Conservation (phyloP, 805 yeast species). For the Blastobotrys parvus region DNA sequence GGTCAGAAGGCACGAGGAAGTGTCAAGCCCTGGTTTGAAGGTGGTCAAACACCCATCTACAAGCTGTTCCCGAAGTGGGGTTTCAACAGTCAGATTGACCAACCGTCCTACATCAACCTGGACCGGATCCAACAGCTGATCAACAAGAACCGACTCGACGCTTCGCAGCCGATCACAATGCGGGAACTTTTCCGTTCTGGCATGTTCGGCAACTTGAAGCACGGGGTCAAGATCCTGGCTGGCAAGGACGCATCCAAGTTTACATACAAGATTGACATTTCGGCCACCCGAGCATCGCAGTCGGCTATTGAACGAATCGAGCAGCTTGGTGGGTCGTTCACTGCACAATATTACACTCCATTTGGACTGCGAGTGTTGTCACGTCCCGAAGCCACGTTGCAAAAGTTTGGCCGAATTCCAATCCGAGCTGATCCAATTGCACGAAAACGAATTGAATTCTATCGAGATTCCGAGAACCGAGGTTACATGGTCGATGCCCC, state of each 20-base stretch:
- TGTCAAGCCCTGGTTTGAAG: constrained; percentile 92
- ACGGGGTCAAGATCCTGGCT: constrained; percentile 78
- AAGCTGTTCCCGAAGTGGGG: constrained; percentile 79
- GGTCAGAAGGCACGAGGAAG: constrained; percentile 96
- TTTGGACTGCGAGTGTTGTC: constrained; percentile 69
- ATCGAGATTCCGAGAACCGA: constrained; percentile 59
- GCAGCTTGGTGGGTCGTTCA: constrained; percentile 60
- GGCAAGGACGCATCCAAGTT: constrained; percentile 39
- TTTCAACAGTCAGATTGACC: constrained; percentile 39
- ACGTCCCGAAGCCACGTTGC: constrained; percentile 59
- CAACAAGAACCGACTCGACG: constrained; percentile 54
- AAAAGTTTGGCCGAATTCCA: constrained; percentile 73
- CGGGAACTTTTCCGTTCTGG: constrained; percentile 69
- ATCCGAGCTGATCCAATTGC: constrained; percentile 77
- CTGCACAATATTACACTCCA: constrained; percentile 60
- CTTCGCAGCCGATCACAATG: constrained; percentile 51
- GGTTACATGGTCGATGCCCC: constrained; percentile 47
- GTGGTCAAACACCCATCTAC: constrained; percentile 95
- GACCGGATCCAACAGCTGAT: constrained; percentile 63
- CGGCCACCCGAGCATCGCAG: constrained; percentile 72
- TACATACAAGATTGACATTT: constrained; percentile 58
- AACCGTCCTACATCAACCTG: constrained; percentile 48
- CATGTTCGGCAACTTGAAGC: constrained; percentile 58
- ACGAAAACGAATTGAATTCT: constrained; percentile 71
- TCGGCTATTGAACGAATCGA: constrained; percentile 71